Base-by-base conservation (phyloP, 2,329 filamentous ascomycete genomes). In the Botrytis hyacinthi region DNA sequence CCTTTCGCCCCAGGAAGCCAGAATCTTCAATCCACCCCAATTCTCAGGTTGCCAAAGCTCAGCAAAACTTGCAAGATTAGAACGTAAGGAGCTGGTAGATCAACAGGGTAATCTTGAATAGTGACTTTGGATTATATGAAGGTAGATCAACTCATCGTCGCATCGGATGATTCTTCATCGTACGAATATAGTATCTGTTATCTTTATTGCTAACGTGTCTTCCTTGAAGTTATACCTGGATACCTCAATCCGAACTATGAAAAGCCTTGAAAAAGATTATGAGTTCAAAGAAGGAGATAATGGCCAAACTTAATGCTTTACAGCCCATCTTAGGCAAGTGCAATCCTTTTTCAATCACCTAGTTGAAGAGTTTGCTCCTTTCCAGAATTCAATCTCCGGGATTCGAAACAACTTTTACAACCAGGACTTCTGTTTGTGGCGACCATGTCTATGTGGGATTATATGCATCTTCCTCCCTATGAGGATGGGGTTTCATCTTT, bases 361-460 rank as follows among this genome's bases (percentile, higher is more conserved):
- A 51, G 42, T n/a, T 29, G 32, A 63, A 63, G 26, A 63, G 37
- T 9, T 7, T 9, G 3, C 2, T 14, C 4, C 9, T 51, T 29
- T 20, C 8, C 3, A 14, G 26, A 37, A 6, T 10, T 1, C 35
- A n/a, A n/a, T 29, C 22, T 6, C 14, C 3, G 9, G 32, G 22
- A 67, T 40, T 9, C 12, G 35, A 16, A 22, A 20, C 61, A 51
- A n/a, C 32, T 1, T 51, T 22, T n/a, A 10, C 32, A 4, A 54
- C 10, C 26, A 54, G 3, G 22, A 6, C 26, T 54, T 18, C 4
- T 8, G 12, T 20, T 57, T 42, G 3, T 18, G 4, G 10, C n/a
- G 48, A 68, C 4, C 6, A 68, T 68, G 66, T 68, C 66, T 32
- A 18, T 57, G 48, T 68, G 48, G 48, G n/a, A 57, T 20, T 68